Evolutionary conservation across 441 rosid species (phyloP), one percentile per base, ranked within the genome.

Genomic region (Adansonia gregorii): DNA sequence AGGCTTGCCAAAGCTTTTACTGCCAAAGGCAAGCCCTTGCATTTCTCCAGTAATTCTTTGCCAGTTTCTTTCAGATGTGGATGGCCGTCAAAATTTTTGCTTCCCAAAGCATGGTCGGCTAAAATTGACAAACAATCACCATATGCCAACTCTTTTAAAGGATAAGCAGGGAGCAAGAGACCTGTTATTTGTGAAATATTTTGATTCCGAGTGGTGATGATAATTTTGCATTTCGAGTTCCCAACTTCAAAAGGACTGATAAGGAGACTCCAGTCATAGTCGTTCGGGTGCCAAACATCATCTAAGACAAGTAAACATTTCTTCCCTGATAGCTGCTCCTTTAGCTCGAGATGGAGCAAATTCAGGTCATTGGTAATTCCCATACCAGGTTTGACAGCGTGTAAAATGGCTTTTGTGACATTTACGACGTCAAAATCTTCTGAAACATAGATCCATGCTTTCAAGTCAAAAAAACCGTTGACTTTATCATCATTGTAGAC

Each of bases 261-360:
- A 31, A 67, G 35, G 22, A 9, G 12, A 11, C 64, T 8, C 81
- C 78, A 79, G 6, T 27, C 27, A 3, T 61, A 43, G 22, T 46
- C 67, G 8, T 74, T 74, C 43, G 61, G 81, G 41, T 17, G 72
- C 83, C 78, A 63, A 7, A 81, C 68, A 63, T 81, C 81, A 72
- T 79, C 83, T 2, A 81, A 15, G 8, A 81, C 78, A 3, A 80
- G 20, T 35, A 80, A 58, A 73, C 76, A 39, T 39, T 76, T 82
- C 54, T 76, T 79, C n/a, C 73, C 73, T 15, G 31, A 27, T 46
- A 79, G 11, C 56, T 39, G 48, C 72, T 76, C 70, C 73, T 76
- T 79, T n/a, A 82, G 60, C 27, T 45, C 61, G 5, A 6, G 55
- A 4, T 79, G 85, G 51, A 71, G 74, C 52, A 22, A 70, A 54